Evolutionary conservation across 2,329 filamentous ascomycete species (phyloP).

Genomic region (Pseudogymnoascus sp.): DNA sequence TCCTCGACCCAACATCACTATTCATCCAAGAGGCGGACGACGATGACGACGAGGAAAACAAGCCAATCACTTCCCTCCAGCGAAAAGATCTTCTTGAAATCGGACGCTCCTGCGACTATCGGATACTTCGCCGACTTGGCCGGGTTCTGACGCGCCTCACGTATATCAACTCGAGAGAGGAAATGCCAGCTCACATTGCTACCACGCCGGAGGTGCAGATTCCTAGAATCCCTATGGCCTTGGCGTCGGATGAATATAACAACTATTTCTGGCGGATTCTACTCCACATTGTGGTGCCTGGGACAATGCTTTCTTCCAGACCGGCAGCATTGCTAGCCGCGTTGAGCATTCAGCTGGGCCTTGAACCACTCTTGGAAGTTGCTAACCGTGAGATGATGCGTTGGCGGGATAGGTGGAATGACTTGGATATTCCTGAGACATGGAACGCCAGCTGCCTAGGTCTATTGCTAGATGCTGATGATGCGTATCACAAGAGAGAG

Average conservation of each 20-base stretch:
- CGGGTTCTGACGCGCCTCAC: conserved; percentile 39
- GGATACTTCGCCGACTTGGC: conserved; percentile 40
- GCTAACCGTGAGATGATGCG: not conserved
- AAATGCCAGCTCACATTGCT: not conserved
- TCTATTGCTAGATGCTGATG: not conserved
- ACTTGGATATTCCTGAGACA: not conserved
- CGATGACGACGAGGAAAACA: conserved; percentile 19
- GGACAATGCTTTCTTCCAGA: not conserved
- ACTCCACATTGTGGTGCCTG: not conserved
- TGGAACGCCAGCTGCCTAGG: not conserved
- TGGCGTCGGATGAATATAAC: not conserved
- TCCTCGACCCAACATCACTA: conserved; percentile 40
- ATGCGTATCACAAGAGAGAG: not conserved
- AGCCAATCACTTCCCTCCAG: conserved; percentile 31
- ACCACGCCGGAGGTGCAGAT: not conserved
- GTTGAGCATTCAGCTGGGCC: not conserved
- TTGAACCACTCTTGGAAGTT: not conserved
- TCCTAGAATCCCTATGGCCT: not conserved
- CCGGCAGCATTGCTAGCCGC: not conserved
- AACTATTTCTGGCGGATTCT: not conserved
- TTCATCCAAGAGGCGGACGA: conserved; percentile 23
- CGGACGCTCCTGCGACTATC: conserved; percentile 41
- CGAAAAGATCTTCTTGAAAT: conserved; percentile 44
- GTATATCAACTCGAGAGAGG: not conserved
- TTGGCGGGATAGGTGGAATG: not conserved